These are phyloP conservation scores for Hymenoscyphus fructigenus DNA, from an alignment of 2,329 filamentous ascomycete genomes.

Conservation along the genomic window DNA sequence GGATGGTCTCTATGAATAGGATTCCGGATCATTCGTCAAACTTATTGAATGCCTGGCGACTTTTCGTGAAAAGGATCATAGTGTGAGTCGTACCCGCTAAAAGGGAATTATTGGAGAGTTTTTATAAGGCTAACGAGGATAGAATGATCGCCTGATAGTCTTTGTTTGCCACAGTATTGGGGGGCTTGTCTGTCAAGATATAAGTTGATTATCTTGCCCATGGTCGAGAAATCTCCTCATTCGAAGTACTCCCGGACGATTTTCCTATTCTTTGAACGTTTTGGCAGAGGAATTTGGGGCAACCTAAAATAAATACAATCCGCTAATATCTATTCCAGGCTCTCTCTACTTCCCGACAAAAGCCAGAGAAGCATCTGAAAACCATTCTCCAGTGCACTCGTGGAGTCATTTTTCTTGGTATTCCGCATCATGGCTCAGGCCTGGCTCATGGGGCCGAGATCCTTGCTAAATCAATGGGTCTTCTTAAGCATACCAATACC, in stretches of 20 bases:
- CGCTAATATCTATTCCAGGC: conserved; percentile 22
- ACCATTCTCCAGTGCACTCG: conserved; percentile 31
- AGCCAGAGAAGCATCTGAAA: conserved; percentile 34
- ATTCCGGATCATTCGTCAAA: conserved; percentile 36
- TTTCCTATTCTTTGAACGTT: no score
- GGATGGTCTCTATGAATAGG: conserved; percentile 33
- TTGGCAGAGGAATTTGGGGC: no score
- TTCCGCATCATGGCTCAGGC: conserved; percentile 39
- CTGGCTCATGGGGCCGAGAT: conserved; percentile 38
- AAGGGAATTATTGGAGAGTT: no score
- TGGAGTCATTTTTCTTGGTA: conserved; percentile 42
- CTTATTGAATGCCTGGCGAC: conserved; percentile 32
- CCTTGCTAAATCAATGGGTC: conserved; percentile 16
- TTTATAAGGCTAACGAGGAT: conserved; percentile 8
- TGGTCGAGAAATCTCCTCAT: no score
- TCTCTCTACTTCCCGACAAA: conserved; percentile 36
- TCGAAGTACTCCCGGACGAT: no score
- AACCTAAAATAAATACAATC: background rate
- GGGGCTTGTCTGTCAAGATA: conserved; percentile 41
- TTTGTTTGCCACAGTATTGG: conserved; percentile 43
- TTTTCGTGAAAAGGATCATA: conserved; percentile 31
- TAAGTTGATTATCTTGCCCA: no score
- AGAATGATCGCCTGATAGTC: conserved; percentile 28
- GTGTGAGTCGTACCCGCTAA: no score
- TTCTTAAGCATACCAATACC: conserved; percentile 35